Conservation (phyloP, 176 grass and related monocot species). For the Aegilops tauschii region DNA sequence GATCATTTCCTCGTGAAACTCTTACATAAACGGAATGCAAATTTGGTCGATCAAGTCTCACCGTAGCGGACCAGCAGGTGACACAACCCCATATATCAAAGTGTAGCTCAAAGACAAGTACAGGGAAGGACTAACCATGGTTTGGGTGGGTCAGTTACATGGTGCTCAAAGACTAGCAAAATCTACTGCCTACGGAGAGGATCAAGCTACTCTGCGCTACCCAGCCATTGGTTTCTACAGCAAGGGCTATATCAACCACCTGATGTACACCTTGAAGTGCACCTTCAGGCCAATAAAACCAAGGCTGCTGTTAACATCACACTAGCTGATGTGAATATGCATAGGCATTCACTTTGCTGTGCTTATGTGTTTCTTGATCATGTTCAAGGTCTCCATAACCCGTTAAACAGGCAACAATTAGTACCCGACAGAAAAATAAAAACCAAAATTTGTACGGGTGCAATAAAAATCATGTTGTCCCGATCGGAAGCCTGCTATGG, state of each 20-base stretch:
- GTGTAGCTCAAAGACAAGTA: neutral
- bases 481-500: too few relatives aligned
- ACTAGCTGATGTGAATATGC: neutral
- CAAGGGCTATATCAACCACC: constrained; percentile 36
- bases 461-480: too few relatives aligned
- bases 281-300: neutral
- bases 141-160: constrained; percentile 30
- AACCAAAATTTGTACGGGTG: too few relatives aligned
- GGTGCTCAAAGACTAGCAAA: constrained; percentile 19
- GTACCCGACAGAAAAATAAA: too few relatives aligned
- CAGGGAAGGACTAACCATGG: constrained; percentile 3
- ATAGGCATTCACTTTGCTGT: constrained; percentile 3
- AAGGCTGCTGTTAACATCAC: neutral
- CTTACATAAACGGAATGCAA: too few relatives aligned
- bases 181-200: too few relatives aligned
- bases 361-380: constrained; percentile 30
- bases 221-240: neutral
- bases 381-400: too few relatives aligned
- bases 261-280: too few relatives aligned
- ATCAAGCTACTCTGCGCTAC: too few relatives aligned
- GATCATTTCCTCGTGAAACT: too few relatives aligned
- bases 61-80: neutral
- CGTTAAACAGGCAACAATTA: too few relatives aligned
- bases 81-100: neutral
- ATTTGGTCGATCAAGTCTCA: neutral